Conservation (phyloP, 345 rosid genomes). For the Lenwebbia sp. region DNA sequence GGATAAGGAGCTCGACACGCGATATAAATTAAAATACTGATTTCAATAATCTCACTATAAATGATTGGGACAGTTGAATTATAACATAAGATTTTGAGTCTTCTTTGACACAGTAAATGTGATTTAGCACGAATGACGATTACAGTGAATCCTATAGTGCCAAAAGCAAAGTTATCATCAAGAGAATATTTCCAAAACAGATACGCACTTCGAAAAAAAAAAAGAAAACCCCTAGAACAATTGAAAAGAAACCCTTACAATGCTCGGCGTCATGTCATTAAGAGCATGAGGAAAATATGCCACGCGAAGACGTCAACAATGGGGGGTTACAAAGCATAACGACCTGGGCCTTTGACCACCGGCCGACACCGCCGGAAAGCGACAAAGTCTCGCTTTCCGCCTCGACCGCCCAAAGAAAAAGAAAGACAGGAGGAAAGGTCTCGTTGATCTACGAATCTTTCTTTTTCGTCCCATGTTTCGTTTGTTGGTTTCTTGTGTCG, state of each 20-base stretch:
- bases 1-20: not conserved
- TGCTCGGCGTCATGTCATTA: not conserved
- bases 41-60: not conserved
- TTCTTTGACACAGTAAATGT: not conserved
- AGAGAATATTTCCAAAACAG: not conserved
- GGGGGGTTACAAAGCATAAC: not conserved
- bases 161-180: not conserved
- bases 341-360: not conserved
- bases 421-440: no score
- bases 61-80: not conserved
- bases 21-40: not conserved
- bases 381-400: constrained; percentile 3
- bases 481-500: not conserved
- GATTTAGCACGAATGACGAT: not conserved
- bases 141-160: not conserved
- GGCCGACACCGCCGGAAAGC: not conserved
- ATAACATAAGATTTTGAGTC: not conserved
- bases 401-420: constrained; percentile 9
- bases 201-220: not conserved
- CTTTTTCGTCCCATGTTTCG: not conserved
- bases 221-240: not conserved
- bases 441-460: no score
- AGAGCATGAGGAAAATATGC: not conserved
- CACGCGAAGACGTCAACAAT: not conserved
- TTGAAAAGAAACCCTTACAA: not conserved